These are phyloP conservation scores for Monilinia laxa DNA, from an alignment of 2,329 filamentous ascomycete species.

Conservation along the genomic window DNA sequence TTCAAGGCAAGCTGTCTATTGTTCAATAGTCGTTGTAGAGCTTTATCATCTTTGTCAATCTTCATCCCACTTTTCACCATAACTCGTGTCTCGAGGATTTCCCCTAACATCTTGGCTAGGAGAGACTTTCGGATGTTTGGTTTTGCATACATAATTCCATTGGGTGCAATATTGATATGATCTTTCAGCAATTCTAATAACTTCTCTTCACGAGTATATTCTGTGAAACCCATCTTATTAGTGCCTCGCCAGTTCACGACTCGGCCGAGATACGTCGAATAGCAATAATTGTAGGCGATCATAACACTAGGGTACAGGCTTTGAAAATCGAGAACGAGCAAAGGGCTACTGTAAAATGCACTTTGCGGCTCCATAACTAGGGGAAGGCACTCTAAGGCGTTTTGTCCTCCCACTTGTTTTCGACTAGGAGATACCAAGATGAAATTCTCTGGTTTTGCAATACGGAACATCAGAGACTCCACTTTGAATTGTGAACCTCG, in stretches of 20 bases:
- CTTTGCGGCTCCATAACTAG: slow-evolving; percentile 98
- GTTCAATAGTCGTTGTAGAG: slow-evolving; percentile 82
- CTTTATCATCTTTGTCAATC: slow-evolving; percentile 81
- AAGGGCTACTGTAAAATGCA: slow-evolving; percentile 84
- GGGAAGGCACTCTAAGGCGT: slow-evolving; percentile 89
- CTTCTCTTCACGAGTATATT: slow-evolving; percentile 75
- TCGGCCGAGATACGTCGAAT: slow-evolving; percentile 90
- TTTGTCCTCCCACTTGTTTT: slow-evolving; percentile 90
- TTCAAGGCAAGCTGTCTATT: slow-evolving; percentile 93
- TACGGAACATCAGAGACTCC: slow-evolving; percentile 97
- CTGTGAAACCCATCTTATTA: slow-evolving; percentile 91
- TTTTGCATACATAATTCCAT: slow-evolving; percentile 94
- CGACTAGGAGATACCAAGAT: slow-evolving; percentile 84
- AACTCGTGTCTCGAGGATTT: slow-evolving; percentile 91
- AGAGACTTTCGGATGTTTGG: slow-evolving; percentile 83
- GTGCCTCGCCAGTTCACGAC: slow-evolving; percentile 84
- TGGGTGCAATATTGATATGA: slow-evolving; percentile 87
- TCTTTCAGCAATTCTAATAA: slow-evolving; percentile 77
- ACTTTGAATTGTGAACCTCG: slow-evolving; percentile 98
- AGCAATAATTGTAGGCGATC: slow-evolving; percentile 99
- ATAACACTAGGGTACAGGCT: slow-evolving; percentile 95
- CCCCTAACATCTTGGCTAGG: slow-evolving; percentile 91
- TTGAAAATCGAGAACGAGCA: slow-evolving; percentile 93
- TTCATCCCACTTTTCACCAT: slow-evolving; percentile 99
- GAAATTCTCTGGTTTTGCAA: slow-evolving; percentile 95